These are phyloP conservation scores for Calonectria hongkongensis DNA, from an alignment of 2,329 filamentous ascomycete genomes.

Conservation along the genomic window DNA sequence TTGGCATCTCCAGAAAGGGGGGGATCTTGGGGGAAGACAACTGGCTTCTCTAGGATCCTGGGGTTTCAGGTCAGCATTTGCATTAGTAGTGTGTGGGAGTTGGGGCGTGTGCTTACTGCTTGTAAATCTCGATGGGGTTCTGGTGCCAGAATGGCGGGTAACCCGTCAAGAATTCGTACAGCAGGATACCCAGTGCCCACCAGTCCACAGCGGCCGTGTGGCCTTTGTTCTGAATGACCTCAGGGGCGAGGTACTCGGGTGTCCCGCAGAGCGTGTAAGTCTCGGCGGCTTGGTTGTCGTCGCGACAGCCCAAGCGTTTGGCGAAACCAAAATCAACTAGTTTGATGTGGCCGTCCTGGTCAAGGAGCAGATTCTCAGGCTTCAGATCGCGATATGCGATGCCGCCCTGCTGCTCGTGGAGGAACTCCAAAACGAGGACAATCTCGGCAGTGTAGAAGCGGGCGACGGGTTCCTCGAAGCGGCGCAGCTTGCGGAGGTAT, in stretches of 20 bases:
- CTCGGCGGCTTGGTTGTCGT: slow-evolving; percentile 72
- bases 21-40: slow-evolving; percentile 82
- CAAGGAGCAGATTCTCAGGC: slow-evolving; percentile 87
- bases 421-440: slow-evolving; percentile 85
- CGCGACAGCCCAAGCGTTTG: slow-evolving; percentile 80
- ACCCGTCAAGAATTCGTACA: slow-evolving; percentile 90
- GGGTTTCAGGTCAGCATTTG: slow-evolving; percentile 20
- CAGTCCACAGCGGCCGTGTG: slow-evolving; percentile 87
- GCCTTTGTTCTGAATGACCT: slow-evolving; percentile 89
- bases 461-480: slow-evolving; percentile 86
- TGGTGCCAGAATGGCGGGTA: slow-evolving; percentile 92
- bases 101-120: slow-evolving; percentile 72
- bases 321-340: slow-evolving; percentile 91
- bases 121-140: slow-evolving; percentile 91
- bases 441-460: slow-evolving; percentile 91
- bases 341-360: slow-evolving; percentile 86
- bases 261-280: slow-evolving; percentile 91
- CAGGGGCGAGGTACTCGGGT: slow-evolving; percentile 88
- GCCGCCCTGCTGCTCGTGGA: slow-evolving; percentile 85
- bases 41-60: slow-evolving; percentile 86
- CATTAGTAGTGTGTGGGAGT: slow-evolving; percentile 1
- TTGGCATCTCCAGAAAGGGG: slow-evolving; percentile 80
- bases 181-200: slow-evolving; percentile 90
- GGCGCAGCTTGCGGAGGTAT: slow-evolving; percentile 84
- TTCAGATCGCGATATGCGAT: slow-evolving; percentile 89